A percentile compares a stretch with the other conserved stretches of the same genome.
Conservation (phyloP, 2,329 filamentous ascomycete species). For the Aspergillus caelatus region DNA sequence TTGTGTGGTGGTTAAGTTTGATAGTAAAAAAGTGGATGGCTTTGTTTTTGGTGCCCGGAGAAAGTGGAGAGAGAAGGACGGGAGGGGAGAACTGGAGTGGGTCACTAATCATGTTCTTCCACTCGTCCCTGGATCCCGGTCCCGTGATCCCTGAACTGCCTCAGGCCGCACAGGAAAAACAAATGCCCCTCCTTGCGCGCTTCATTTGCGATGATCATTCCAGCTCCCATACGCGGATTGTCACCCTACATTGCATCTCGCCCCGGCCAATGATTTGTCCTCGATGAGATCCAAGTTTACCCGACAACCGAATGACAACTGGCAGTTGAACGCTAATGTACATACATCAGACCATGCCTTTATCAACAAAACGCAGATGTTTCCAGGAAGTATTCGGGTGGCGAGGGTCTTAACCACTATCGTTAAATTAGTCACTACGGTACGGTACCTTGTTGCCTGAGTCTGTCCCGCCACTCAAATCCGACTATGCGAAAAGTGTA, state of each 20-base stretch:
- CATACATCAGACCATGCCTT: background rate
- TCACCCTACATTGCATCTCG: constrained; percentile 2
- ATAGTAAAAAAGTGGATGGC: background rate
- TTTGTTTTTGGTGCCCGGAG: background rate
- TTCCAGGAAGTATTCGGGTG: background rate
- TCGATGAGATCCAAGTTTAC: background rate
- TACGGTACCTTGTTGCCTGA: background rate
- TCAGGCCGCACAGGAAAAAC: background rate
- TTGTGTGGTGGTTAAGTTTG: background rate
- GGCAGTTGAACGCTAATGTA: background rate
- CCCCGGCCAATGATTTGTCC: background rate
- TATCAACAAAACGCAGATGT: background rate
- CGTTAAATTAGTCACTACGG: background rate
- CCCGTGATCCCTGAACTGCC: background rate
- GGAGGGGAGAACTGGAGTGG: background rate
- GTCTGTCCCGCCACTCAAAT: background rate
- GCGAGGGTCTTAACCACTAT: background rate
- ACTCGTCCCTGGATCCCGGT: background rate
- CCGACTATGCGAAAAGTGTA: background rate
- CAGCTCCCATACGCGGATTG: background rate
- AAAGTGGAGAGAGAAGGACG: background rate
- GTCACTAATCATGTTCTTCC: background rate
- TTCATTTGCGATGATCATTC: background rate
- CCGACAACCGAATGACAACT: background rate
- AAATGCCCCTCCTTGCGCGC: background rate